Evolutionary conservation across 257 asterid genomes (phyloP).

Genomic region (Linderniella brevidens): DNA sequence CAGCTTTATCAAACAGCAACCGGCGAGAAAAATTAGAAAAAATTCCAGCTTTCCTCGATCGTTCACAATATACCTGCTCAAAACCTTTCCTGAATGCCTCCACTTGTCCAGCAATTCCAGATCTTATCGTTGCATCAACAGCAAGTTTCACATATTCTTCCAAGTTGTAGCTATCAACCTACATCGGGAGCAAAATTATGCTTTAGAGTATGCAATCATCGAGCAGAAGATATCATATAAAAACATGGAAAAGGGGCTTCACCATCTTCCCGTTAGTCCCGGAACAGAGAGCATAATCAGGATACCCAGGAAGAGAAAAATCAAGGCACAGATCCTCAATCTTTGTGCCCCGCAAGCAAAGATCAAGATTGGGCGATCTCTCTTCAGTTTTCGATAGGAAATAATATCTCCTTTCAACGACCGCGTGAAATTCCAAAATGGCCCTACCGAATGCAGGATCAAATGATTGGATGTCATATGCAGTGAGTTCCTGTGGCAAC

Average conservation of each 20-base stretch:
- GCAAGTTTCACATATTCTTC: conserved; percentile 49
- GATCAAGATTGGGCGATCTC: conserved; percentile 18
- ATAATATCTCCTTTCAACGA: conserved; percentile 52
- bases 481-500: conserved; percentile 52
- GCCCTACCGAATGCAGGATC: conserved; percentile 70
- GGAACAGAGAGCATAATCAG: conserved; percentile 41
- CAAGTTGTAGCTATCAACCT: conserved; percentile 59
- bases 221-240: conserved; percentile 8
- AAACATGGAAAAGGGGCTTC: conserved; percentile 19
- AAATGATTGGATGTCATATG: conserved; percentile 63
- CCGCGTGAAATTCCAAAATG: conserved; percentile 66
- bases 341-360: conserved; percentile 33
- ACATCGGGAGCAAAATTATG: conserved; percentile 12
- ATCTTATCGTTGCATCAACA: conserved; percentile 54
- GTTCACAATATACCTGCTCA: conserved; percentile 39
- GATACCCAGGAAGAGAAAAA: conserved; percentile 88
- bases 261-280: conserved; percentile 47
- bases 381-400: conserved; percentile 21
- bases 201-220: conserved; percentile 1
- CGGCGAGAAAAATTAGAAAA: neutral
- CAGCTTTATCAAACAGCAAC: conserved; percentile 3
- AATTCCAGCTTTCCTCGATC: neutral
- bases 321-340: conserved; percentile 91
- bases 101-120: conserved; percentile 80
- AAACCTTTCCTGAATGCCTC: conserved; percentile 92